Percentiles rank a stretch among this genome's conserved stretches.
Evolutionary conservation across 75 land plant species (phyloP).

Genomic region (Pinus albicaulis): DNA sequence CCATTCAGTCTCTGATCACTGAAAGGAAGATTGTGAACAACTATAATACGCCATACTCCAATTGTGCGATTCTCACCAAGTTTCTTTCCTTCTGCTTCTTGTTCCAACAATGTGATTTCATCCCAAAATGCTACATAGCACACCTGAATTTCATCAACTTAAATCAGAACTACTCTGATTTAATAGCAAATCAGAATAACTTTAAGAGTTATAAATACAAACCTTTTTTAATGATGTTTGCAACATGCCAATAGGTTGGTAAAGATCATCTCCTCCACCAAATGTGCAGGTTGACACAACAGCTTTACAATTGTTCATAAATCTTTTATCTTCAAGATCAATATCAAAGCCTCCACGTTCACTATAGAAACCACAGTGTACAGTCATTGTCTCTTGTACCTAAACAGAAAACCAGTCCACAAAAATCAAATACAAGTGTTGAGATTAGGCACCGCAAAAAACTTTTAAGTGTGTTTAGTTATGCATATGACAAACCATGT

Average conservation of each 20-base stretch:
- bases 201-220: neutral
- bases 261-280: slow-evolving; percentile 99
- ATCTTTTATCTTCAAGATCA: slow-evolving; percentile 72
- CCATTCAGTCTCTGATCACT: slow-evolving; percentile 93
- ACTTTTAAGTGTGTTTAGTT: neutral
- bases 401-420: slow-evolving; percentile 14
- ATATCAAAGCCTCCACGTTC: slow-evolving; percentile 79
- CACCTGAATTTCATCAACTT: slow-evolving; percentile 45
- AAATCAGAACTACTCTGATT: neutral
- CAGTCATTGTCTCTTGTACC: slow-evolving; percentile 62
- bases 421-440: neutral
- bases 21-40: slow-evolving; percentile 88
- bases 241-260: slow-evolving; percentile 96
- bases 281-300: slow-evolving; percentile 93
- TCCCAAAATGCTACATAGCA: slow-evolving; percentile 99
- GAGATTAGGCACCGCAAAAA: neutral
- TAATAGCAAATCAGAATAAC: neutral
- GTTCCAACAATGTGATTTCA: slow-evolving; percentile 68
- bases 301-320: slow-evolving; percentile 70
- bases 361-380: slow-evolving; percentile 90
- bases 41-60: slow-evolving; percentile 89
- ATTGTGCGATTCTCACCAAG: slow-evolving; percentile 53
- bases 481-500: neutral
- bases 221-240: slow-evolving; percentile 74
- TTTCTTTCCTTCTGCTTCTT: slow-evolving; percentile 58